These are phyloP conservation scores for Dillenia suffruticosa DNA, from an alignment of 164 flowering plant species.

Conservation along the genomic window DNA sequence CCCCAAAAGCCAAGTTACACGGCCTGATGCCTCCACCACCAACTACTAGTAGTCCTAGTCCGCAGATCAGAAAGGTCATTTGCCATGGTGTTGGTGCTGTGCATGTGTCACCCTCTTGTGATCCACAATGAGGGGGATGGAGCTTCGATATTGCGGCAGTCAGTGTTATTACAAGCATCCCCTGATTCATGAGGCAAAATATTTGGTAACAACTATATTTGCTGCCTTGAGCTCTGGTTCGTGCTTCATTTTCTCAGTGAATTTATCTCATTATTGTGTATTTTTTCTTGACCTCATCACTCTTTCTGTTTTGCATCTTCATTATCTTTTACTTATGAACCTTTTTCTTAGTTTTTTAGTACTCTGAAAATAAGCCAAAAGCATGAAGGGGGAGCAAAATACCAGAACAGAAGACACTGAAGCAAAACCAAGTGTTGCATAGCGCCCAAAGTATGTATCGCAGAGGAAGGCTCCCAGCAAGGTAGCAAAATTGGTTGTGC, in stretches of 20 bases:
- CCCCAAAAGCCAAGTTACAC: slow-evolving; percentile 87
- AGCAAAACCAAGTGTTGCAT: slow-evolving; percentile 63
- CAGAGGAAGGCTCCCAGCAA: slow-evolving; percentile 72
- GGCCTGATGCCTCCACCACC: slow-evolving; percentile 78
- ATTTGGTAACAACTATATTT: no score
- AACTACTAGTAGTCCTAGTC: slow-evolving; percentile 51
- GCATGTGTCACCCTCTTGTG: slow-evolving; percentile 25
- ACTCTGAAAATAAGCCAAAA: no score
- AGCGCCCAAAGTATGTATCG: slow-evolving; percentile 88
- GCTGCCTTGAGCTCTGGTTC: no score
- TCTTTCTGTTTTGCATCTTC: no score
- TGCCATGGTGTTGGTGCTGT: slow-evolving; percentile 58
- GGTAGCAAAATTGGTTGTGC: slow-evolving; percentile 69
- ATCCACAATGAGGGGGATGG: slow-evolving; percentile 61
- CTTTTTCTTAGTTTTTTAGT: no score
- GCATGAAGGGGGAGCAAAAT: slow-evolving; percentile 5
- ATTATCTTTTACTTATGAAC: no score
- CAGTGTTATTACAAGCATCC: slow-evolving; percentile 51
- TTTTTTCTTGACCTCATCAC: no score
- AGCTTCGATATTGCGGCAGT: slow-evolving; percentile 66
- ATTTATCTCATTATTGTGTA: no score
- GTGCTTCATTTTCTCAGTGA: no score
- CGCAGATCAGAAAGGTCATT: slow-evolving; percentile 42
- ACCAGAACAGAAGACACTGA: slow-evolving; percentile 65
- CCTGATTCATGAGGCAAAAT: slow-evolving; percentile 26